phyloP scores from a whole-genome alignment of 2,329 filamentous ascomycete species.

The Curvularia spicifera region DNA sequence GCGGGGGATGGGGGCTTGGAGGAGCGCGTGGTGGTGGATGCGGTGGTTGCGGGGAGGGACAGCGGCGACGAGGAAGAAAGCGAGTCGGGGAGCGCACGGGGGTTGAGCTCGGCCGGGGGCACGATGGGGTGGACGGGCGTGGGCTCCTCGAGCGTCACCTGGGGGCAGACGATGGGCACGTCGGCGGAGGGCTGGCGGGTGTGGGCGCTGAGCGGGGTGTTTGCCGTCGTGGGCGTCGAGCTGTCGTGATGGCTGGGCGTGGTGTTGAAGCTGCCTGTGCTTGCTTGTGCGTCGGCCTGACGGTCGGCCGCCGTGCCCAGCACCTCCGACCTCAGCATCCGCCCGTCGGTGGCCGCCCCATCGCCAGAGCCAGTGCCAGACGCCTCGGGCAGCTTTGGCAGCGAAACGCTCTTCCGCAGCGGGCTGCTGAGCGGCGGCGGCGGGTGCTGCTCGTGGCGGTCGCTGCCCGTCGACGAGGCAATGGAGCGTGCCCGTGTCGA shows the following conservation, averaged over 20 bases:
- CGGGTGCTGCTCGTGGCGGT: conserved; percentile 17
- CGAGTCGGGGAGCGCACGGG: conserved; percentile 18
- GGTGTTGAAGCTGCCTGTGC: conserved; percentile 17
- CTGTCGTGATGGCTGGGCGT: conserved; percentile 26
- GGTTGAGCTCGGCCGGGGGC: conserved; percentile 23
- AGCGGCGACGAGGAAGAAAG: conserved; percentile 13
- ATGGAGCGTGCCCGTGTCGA: conserved; percentile 34
- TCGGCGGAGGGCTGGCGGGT: conserved; percentile 20
- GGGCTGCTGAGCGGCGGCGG: conserved; percentile 19
- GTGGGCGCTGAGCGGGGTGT: conserved; percentile 19
- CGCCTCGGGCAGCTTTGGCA: conserved; percentile 41
- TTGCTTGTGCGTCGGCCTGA: conserved; percentile 24
- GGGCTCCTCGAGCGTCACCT: conserved; percentile 44
- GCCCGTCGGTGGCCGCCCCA: conserved; percentile 9
- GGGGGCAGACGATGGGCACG: conserved; percentile 28
- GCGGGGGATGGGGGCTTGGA: conserved; percentile 51
- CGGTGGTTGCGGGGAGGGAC: neutral
- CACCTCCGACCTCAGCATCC: conserved; percentile 37
- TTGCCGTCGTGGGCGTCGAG: conserved; percentile 17
- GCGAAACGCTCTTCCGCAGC: conserved; percentile 39
- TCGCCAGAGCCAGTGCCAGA: conserved; percentile 10
- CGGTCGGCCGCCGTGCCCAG: conserved; percentile 24
- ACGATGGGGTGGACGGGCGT: conserved; percentile 38
- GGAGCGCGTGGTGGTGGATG: conserved; percentile 31
- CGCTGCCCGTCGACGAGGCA: conserved; percentile 38